Evolutionary conservation across 2,329 filamentous ascomycete species (phyloP).

Genomic region (Fusarium guadeloupense): DNA sequence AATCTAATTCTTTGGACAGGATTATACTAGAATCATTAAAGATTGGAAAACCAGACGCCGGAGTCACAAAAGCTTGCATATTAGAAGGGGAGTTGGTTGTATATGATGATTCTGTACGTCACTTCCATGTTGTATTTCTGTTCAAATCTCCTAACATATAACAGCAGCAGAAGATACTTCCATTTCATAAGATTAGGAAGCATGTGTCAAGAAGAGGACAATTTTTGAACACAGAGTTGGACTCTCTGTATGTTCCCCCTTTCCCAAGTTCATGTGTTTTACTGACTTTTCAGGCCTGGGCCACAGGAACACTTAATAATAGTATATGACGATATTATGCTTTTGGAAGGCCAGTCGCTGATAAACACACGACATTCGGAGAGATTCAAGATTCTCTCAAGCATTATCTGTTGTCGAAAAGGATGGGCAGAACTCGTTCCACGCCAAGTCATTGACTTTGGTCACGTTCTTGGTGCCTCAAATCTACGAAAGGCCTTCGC

Average conservation of each 20-base stretch:
- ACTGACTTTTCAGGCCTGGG: constrained; percentile 51
- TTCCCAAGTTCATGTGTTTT: constrained; percentile 13
- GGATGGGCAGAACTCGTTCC: constrained; percentile 75
- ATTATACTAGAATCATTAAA: constrained; percentile 71
- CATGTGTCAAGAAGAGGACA: constrained; percentile 78
- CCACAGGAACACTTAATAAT: constrained; percentile 68
- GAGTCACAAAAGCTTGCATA: constrained; percentile 73
- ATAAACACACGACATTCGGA: constrained; percentile 64
- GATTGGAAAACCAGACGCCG: constrained; percentile 67
- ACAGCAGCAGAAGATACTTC: constrained; percentile 69
- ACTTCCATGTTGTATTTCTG: background rate
- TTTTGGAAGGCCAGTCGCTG: constrained; percentile 63
- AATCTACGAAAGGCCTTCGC: constrained; percentile 73
- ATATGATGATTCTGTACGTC: constrained; percentile 69
- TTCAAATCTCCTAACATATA: constrained; percentile 13
- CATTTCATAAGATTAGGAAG: constrained; percentile 85
- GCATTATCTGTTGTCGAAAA: constrained; percentile 59
- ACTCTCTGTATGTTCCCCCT: constrained; percentile 67
- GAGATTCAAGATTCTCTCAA: constrained; percentile 67
- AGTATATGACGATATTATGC: constrained; percentile 67
- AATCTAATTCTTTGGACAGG: constrained; percentile 43
- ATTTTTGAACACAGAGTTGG: constrained; percentile 72
- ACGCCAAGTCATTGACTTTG: constrained; percentile 74
- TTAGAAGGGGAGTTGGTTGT: constrained; percentile 86
- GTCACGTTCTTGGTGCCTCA: constrained; percentile 58